A percentile compares a stretch with the other conserved stretches of the same genome.
Conservation (phyloP, 768 basidiomycete genomes). For the Suillus placidus region DNA sequence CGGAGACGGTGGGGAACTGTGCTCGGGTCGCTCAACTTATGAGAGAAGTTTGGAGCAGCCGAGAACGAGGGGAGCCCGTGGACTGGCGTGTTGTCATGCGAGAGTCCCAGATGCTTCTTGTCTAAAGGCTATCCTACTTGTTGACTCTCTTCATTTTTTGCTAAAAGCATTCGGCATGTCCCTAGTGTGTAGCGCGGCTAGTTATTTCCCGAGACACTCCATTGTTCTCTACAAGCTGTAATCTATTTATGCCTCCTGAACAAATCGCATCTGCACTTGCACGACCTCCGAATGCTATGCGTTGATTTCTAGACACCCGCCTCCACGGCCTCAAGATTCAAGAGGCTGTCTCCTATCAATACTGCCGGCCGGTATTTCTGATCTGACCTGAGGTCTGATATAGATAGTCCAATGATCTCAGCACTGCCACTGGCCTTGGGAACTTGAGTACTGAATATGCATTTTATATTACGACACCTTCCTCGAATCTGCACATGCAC, state of each 20-base stretch:
- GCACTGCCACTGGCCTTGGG: background rate
- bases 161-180: background rate
- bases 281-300: background rate
- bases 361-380: background rate
- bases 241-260: background rate
- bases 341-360: background rate
- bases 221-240: constrained; percentile 2
- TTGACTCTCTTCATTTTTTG: too few species aligned
- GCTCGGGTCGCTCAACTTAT: constrained; percentile 55
- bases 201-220: background rate
- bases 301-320: background rate
- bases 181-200: background rate
- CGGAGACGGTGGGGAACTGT: constrained; percentile 68
- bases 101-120: constrained; percentile 52
- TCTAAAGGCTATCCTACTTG: constrained; percentile 25
- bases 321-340: too few species aligned
- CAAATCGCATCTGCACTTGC: background rate
- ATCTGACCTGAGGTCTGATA: background rate
- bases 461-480: too few species aligned
- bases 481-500: background rate
- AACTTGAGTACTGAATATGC: too few species aligned
- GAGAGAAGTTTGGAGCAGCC: constrained; percentile 56
- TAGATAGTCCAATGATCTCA: background rate
- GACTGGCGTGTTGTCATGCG: constrained; percentile 64
- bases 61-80: constrained; percentile 44